phyloP scores from a whole-genome alignment of 352 stramenopile species.

The Globisporangium middletonii region DNA sequence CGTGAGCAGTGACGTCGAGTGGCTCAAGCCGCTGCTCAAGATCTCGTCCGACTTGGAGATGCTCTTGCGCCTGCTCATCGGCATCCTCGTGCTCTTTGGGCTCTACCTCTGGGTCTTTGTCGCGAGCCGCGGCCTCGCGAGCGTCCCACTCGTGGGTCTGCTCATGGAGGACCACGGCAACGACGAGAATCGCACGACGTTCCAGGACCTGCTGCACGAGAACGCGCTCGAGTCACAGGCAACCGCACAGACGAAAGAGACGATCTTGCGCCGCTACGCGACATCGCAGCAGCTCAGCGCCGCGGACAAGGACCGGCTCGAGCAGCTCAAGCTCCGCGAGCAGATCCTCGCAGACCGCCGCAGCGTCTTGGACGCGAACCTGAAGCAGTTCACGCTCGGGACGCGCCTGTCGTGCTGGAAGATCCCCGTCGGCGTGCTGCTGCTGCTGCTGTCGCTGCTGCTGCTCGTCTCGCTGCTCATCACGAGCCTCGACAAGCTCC shows the following conservation, averaged over 20 bases:
- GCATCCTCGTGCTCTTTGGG: constrained; percentile 62
- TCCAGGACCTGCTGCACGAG: constrained; percentile 66
- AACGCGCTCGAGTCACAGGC: constrained; percentile 71
- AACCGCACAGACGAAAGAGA: constrained; percentile 59
- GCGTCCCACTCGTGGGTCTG: constrained; percentile 66
- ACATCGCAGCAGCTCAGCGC: constrained; percentile 58
- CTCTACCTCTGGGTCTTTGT: constrained; percentile 80
- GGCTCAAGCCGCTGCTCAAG: constrained; percentile 75
- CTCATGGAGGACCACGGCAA: constrained; percentile 73
- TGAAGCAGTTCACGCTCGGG: constrained; percentile 43
- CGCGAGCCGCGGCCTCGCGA: constrained; percentile 59
- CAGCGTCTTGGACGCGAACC: constrained; percentile 59
- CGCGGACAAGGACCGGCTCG: constrained; percentile 63
- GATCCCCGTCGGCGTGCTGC: constrained; percentile 53
- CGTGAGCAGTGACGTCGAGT: constrained; percentile 68
- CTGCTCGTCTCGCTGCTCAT: constrained; percentile 68
- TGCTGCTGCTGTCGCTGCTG: constrained; percentile 62
- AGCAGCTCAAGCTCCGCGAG: constrained; percentile 66
- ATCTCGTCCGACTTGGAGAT: constrained; percentile 70
- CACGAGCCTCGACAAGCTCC: constrained; percentile 76
- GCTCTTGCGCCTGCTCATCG: constrained; percentile 64
- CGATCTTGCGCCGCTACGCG: constrained; percentile 62
- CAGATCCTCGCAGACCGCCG: constrained; percentile 60
- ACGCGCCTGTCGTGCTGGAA: constrained; percentile 52
- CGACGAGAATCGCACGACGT: constrained; percentile 60